These are phyloP conservation scores for Deuterostichococcus epilithicus DNA, from an alignment of 139 green algal genomes.

Conservation along the genomic window DNA sequence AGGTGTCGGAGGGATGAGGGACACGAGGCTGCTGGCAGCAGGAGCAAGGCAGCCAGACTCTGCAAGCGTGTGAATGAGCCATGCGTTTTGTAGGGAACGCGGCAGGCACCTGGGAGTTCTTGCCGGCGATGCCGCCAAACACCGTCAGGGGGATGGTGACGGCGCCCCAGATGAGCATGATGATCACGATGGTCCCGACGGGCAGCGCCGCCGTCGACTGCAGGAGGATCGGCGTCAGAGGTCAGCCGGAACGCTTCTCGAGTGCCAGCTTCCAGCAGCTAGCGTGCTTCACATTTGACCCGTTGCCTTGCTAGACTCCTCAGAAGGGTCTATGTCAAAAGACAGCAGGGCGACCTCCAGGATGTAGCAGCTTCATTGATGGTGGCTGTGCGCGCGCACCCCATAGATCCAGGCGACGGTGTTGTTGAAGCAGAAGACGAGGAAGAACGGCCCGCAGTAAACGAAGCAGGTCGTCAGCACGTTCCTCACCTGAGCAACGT, in stretches of 20 bases:
- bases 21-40: too few relatives aligned
- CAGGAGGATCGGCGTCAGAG: too few relatives aligned
- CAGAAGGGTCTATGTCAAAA: too few relatives aligned
- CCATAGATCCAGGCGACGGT: slow-evolving; percentile 66
- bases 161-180: slow-evolving; percentile 79
- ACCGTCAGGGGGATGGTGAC: slow-evolving; percentile 89
- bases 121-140: slow-evolving; percentile 72
- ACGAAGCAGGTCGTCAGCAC: slow-evolving; percentile 64
- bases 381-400: background rate
- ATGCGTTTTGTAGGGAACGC: too few relatives aligned
- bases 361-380: too few relatives aligned
- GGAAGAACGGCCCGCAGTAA: slow-evolving; percentile 77
- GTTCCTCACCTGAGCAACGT: slow-evolving; percentile 39
- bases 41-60: too few relatives aligned
- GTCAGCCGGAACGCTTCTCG: too few relatives aligned
- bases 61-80: too few relatives aligned
- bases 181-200: slow-evolving; percentile 84
- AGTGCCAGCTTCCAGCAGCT: too few relatives aligned
- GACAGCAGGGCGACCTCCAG: too few relatives aligned
- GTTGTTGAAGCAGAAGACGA: slow-evolving; percentile 76
- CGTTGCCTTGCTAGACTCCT: too few relatives aligned
- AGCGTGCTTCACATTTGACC: background rate
- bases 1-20: too few relatives aligned
- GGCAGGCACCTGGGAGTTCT: slow-evolving; percentile 34
- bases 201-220: slow-evolving; percentile 74